These are phyloP conservation scores for Daldinia vernicosa DNA, from an alignment of 495 filamentous ascomycete genomes.

Conservation along the genomic window DNA sequence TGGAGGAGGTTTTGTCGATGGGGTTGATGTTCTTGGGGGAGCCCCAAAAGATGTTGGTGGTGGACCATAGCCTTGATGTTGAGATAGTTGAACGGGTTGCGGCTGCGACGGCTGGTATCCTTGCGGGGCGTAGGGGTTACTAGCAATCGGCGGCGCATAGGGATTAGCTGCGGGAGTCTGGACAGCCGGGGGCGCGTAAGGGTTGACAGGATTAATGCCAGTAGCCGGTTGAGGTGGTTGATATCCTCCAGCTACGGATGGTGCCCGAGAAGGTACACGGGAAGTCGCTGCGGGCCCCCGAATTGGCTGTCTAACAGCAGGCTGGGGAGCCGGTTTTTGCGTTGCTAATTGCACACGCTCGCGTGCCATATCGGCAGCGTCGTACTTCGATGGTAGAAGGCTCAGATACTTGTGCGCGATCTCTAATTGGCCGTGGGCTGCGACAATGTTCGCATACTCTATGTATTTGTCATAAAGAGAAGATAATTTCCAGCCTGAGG, in stretches of 20 bases:
- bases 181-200: conserved; percentile 45
- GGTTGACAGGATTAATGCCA: conserved; percentile 44
- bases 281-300: conserved; percentile 24
- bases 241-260: conserved; percentile 46
- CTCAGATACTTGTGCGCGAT: conserved; percentile 91
- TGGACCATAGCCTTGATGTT: conserved; percentile 50
- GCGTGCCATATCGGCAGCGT: conserved; percentile 86
- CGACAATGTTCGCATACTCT: conserved; percentile 95
- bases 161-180: conserved; percentile 62
- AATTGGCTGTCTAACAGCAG: conserved; percentile 45
- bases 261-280: conserved; percentile 26
- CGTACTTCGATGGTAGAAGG: conserved; percentile 84
- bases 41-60: conserved; percentile 48
- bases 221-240: conserved; percentile 51
- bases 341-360: conserved; percentile 88
- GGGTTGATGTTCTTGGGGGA: conserved; percentile 63
- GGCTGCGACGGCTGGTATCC: conserved; percentile 48
- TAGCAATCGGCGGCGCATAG: conserved; percentile 64
- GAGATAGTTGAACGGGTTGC: conserved; percentile 40
- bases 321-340: conserved; percentile 64
- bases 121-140: conserved; percentile 49
- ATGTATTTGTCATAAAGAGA: conserved; percentile 93
- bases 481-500: conserved; percentile 87
- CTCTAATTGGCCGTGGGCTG: conserved; percentile 85
- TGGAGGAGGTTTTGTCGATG: conserved; percentile 69